A percentile compares a stretch with the other conserved stretches of the same genome.
Conservation (phyloP, 164 flowering plant genomes). For the Vitis rotundifolia region DNA sequence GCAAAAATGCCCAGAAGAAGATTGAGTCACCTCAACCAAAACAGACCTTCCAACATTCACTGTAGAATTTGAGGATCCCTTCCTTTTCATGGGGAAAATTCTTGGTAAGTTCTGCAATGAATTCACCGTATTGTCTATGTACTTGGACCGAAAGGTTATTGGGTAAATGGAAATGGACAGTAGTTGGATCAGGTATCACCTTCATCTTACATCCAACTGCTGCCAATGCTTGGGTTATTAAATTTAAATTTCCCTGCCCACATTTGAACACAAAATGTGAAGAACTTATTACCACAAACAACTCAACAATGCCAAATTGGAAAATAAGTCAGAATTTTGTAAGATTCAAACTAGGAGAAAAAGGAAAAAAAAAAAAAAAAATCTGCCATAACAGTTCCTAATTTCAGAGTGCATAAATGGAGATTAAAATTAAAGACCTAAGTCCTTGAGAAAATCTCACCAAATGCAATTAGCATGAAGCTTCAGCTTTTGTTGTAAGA, state of each 20-base stretch:
- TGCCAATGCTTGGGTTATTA: slow-evolving; percentile 94
- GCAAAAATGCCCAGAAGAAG: slow-evolving; percentile 12
- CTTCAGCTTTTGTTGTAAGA: no score
- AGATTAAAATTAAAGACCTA: no score
- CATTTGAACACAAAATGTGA: neutral
- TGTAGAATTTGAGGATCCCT: slow-evolving; percentile 82
- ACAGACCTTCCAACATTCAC: slow-evolving; percentile 95
- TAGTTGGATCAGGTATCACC: slow-evolving; percentile 94
- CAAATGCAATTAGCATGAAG: no score
- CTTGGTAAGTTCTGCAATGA: slow-evolving; percentile 62
- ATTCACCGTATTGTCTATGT: slow-evolving; percentile 75
- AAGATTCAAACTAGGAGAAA: no score
- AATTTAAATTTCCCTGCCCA: slow-evolving; percentile 90
- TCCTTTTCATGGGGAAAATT: slow-evolving; percentile 90
- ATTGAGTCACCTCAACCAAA: slow-evolving; percentile 21
- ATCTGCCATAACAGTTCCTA: no score
- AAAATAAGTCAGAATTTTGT: no score
- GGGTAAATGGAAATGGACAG: slow-evolving; percentile 95
- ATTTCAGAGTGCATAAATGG: no score
- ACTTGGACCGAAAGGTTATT: slow-evolving; percentile 76
- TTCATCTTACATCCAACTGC: slow-evolving; percentile 90
- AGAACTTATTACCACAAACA: no score
- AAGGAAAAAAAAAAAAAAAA: no score
- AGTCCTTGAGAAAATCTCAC: no score
- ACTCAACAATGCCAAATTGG: no score